These are phyloP conservation scores for Clonostachys chloroleuca DNA, from an alignment of 2,329 filamentous ascomycete species.

Conservation along the genomic window DNA sequence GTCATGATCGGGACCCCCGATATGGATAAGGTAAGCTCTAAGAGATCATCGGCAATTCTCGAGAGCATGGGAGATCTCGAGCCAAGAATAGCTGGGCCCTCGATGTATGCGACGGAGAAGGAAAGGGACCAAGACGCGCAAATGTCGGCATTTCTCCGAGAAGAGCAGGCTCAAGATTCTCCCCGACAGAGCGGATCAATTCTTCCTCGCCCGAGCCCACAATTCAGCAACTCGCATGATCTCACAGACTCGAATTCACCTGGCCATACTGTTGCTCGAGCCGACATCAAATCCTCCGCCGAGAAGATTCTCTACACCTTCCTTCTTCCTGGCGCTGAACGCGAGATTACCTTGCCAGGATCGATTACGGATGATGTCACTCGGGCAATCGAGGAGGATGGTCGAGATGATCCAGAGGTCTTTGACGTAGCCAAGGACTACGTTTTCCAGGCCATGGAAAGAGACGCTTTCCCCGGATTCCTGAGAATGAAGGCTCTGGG, in stretches of 20 bases:
- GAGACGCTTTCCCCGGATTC: conserved; percentile 98
- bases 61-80: conserved; percentile 68
- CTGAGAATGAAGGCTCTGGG: conserved; percentile 91
- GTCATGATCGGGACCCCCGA: conserved; percentile 93
- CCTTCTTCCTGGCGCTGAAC: conserved; percentile 87
- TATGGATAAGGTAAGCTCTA: conserved; percentile 73
- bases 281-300: conserved; percentile 87
- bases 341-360: conserved; percentile 90
- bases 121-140: conserved; percentile 81
- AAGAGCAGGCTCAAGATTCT: conserved; percentile 54
- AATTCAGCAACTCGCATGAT: conserved; percentile 57
- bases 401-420: conserved; percentile 92
- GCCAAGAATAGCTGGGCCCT: conserved; percentile 53
- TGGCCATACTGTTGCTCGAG: conserved; percentile 76
- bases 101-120: conserved; percentile 62
- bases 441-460: conserved; percentile 99
- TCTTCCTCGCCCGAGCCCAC: conserved; percentile 41
- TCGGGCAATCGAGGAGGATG: conserved; percentile 81
- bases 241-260: conserved; percentile 77
- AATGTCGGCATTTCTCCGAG: conserved; percentile 84
- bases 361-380: conserved; percentile 85
- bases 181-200: conserved; percentile 40
- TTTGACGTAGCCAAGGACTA: conserved; percentile 98
- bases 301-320: conserved; percentile 99
- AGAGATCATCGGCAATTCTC: conserved; percentile 77